These are phyloP conservation scores for Coprinopsis cinerea DNA, from an alignment of 768 basidiomycete species.

Conservation along the genomic window DNA sequence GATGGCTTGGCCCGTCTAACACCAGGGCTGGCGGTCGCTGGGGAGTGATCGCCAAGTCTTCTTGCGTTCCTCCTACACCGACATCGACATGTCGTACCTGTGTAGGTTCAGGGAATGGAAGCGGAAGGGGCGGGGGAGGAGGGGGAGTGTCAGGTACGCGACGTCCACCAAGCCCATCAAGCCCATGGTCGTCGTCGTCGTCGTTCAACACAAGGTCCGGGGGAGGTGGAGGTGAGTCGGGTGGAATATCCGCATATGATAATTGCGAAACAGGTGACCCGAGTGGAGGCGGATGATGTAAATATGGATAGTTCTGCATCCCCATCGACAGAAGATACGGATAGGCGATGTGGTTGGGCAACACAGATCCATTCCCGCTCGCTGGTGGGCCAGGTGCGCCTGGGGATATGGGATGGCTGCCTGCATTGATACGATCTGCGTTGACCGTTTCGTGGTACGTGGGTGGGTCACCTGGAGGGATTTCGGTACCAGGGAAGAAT, in stretches of 20 bases:
- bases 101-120: too few species aligned
- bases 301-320: slow-evolving; percentile 14
- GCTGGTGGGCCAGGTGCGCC: slow-evolving; percentile 13
- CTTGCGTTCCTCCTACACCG: neutral
- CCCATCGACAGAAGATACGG: slow-evolving; percentile 13
- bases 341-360: neutral
- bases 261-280: neutral
- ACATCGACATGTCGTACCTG: neutral
- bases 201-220: neutral
- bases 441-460: slow-evolving; percentile 14
- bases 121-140: neutral
- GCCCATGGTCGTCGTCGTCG: neutral
- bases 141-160: neutral
- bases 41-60: neutral
- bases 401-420: slow-evolving; percentile 15
- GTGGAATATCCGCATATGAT: slow-evolving; percentile 28
- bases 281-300: slow-evolving; percentile 10
- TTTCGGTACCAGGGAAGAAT: slow-evolving; percentile 48
- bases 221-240: slow-evolving; percentile 18
- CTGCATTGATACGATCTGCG: neutral
- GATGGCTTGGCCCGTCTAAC: neutral
- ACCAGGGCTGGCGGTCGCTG: neutral
- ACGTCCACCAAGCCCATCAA: neutral
- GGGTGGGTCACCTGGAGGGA: slow-evolving; percentile 34
- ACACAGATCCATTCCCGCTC: slow-evolving; percentile 13